A percentile compares a stretch with the other conserved stretches of the same genome.
Conservation (phyloP, 2,329 filamentous ascomycete species). For the Allantophomopsis lycopodina region DNA sequence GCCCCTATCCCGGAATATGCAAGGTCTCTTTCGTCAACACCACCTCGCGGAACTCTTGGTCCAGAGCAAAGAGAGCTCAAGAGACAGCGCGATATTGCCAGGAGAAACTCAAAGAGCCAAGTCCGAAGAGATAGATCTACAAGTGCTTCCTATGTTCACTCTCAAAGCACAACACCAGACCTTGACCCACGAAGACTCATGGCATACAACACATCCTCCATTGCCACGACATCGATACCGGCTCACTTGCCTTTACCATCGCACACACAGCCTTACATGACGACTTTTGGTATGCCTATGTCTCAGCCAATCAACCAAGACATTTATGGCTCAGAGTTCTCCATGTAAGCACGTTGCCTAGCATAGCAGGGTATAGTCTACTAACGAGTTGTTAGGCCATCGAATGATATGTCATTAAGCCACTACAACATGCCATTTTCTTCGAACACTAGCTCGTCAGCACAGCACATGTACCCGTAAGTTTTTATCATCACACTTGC, state of each 20-base stretch:
- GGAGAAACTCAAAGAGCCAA: constrained; percentile 43
- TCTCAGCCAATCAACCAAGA: constrained; percentile 11
- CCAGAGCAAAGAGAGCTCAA: constrained; percentile 48
- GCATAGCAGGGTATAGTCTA: neutral
- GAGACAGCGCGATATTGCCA: constrained; percentile 43
- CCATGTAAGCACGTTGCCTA: constrained; percentile 11
- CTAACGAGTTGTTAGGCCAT: constrained; percentile 5
- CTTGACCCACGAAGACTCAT: constrained; percentile 14
- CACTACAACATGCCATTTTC: constrained; percentile 14
- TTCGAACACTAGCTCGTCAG: constrained; percentile 1
- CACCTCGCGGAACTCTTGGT: constrained; percentile 37
- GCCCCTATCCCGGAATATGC: constrained; percentile 11
- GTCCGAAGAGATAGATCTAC: constrained; percentile 27
- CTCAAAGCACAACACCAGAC: constrained; percentile 17
- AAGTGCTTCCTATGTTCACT: constrained; percentile 9
- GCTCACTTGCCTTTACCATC: constrained; percentile 14
- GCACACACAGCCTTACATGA: constrained; percentile 13
- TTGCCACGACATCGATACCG: constrained; percentile 9
- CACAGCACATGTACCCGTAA: constrained; percentile 1
- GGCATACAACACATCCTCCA: constrained; percentile 12
- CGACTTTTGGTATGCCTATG: constrained; percentile 13
- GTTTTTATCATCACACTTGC: neutral
- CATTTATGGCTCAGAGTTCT: constrained; percentile 16
- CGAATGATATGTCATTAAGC: constrained; percentile 13
- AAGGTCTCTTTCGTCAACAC: constrained; percentile 34